Evolutionary conservation across 352 stramenopile genomes (phyloP).

Genomic region (Phytopythium oedochilum): DNA sequence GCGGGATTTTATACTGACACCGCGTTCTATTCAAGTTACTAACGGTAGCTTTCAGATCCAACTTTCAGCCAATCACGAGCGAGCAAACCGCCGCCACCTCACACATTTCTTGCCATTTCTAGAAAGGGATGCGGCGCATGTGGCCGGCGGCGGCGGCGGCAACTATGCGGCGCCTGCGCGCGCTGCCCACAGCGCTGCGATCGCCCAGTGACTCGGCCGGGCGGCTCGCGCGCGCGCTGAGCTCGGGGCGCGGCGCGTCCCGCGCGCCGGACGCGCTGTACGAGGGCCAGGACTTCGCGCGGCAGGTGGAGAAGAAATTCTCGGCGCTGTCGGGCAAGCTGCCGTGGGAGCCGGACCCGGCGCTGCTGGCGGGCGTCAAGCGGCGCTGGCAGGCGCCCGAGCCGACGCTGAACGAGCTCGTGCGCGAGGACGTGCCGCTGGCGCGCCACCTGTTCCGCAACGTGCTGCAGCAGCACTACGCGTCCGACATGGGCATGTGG

Average conservation of each 20-base stretch:
- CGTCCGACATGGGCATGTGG: conserved; percentile 87
- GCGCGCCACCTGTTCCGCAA: conserved; percentile 77
- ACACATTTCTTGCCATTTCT: background rate
- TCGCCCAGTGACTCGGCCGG: too few relatives aligned
- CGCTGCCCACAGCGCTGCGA: too few relatives aligned
- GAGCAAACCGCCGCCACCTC: background rate
- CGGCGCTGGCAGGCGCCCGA: conserved; percentile 46
- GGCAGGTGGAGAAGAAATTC: conserved; percentile 75
- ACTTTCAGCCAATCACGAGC: conserved; percentile 1
- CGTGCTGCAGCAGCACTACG: conserved; percentile 74
- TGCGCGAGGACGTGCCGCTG: conserved; percentile 68
- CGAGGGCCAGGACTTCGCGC: conserved; percentile 57
- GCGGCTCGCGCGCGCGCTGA: background rate
- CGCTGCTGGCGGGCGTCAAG: conserved; percentile 54
- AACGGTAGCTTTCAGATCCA: background rate
- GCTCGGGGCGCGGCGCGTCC: conserved; percentile 9
- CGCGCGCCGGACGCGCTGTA: conserved; percentile 51
- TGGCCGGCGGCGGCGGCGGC: background rate
- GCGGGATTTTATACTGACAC: background rate
- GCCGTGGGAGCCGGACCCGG: conserved; percentile 68
- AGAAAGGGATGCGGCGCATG: conserved; percentile 8
- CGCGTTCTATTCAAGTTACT: background rate
- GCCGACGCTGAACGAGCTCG: conserved; percentile 75
- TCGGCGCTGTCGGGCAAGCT: conserved; percentile 69
- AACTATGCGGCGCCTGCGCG: background rate